Evolutionary conservation across 148 eudicot genomes (phyloP), one percentile per base, ranked within the genome.

Genomic region (Camellia japonica): DNA sequence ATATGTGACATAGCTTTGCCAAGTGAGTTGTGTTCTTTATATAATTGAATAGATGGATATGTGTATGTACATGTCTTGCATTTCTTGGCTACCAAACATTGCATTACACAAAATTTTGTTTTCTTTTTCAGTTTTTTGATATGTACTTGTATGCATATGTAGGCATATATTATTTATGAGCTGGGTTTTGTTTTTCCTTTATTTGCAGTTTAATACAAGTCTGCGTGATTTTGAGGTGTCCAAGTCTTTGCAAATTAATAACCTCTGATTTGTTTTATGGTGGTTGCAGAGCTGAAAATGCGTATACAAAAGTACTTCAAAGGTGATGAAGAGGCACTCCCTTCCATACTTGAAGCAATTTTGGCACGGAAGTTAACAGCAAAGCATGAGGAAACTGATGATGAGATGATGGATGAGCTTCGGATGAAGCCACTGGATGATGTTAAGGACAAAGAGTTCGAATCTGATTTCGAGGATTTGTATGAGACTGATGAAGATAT

Each of bases 301-400:
- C 84, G 88, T 80, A 80, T 93, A 58, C 87, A 91, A 18, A 87
- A 92, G 82, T 93, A 90, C 86, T 84, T 90, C 46, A 67, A 87
- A 20, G 89, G 75, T 72, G 91, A 91, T 71, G 94, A 88, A 75
- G 93, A 87, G 80, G 91, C 82, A 5, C 86, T 92, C 41, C 87
- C 90, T 44, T 75, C 86, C 20, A 71, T 93, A 69, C 46, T 92
- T 19, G 93, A 93, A 80, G 86, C 92, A 59, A 85, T 91, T 77
- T 46, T 93, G 15, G 71, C 83, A n/a, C 87, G 99, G 71, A 89
- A 81, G 80, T 42, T 91, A 52, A 3, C 80, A 3, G 93, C 90
- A 75, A 93, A 93, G 80, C 92, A 92, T 68, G 95, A 88, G 43
- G 97, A 90, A 5, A 87, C 97, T 10, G 97, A 93, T 84, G 93